A percentile compares a stretch with the other conserved stretches of the same genome.
These are phyloP conservation scores for Aspergillus floridensis DNA, from an alignment of 2,329 filamentous ascomycete genomes.

Conservation along the genomic window DNA sequence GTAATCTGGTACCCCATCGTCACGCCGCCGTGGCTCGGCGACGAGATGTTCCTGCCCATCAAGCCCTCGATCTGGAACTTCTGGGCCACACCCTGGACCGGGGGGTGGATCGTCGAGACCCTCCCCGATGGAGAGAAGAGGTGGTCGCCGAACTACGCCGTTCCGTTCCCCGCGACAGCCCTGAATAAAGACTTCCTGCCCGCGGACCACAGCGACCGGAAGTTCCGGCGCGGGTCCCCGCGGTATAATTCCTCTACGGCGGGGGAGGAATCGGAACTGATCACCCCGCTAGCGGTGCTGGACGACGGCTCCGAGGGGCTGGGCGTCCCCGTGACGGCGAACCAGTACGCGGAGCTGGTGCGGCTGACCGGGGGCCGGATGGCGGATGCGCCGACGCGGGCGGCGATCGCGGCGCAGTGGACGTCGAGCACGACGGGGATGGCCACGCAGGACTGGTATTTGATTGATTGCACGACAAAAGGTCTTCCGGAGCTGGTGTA, in stretches of 20 bases:
- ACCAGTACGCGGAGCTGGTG: not conserved
- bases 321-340: not conserved
- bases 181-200: too few relatives aligned
- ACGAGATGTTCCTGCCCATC: not conserved
- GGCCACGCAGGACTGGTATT: not conserved
- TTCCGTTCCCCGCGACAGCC: too few relatives aligned
- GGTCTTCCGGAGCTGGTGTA: not conserved
- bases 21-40: not conserved
- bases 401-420: not conserved
- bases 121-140: too few relatives aligned
- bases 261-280: too few relatives aligned
- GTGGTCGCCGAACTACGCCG: too few relatives aligned
- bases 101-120: not conserved
- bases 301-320: not conserved
- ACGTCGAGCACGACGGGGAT: not conserved
- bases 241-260: too few relatives aligned
- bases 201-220: too few relatives aligned
- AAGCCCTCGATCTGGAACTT: not conserved
- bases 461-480: not conserved
- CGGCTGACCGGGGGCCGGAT: not conserved
- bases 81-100: not conserved
- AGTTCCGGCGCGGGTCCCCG: too few relatives aligned
- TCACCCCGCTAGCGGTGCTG: not conserved
- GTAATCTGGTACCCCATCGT: not conserved
- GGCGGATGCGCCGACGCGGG: not conserved